phyloP scores from a whole-genome alignment of 2,329 filamentous ascomycete genomes.

The Neofusicoccum parvum region DNA sequence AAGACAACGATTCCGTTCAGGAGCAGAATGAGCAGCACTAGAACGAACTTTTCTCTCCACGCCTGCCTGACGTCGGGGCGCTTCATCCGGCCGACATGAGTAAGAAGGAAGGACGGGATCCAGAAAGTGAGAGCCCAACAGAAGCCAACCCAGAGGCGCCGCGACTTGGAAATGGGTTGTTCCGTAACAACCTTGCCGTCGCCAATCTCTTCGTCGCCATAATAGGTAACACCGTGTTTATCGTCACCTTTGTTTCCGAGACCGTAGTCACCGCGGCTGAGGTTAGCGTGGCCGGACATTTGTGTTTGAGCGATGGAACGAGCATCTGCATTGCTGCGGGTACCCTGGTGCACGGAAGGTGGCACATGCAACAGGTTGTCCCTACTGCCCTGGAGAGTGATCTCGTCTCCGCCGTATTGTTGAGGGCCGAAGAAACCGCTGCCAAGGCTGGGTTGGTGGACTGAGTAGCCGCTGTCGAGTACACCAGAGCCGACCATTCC shows the following conservation, averaged over 20 bases:
- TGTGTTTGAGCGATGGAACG: conserved; percentile 60
- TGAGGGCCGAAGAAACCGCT: conserved; percentile 69
- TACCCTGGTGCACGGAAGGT: conserved; percentile 48
- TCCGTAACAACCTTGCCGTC: conserved; percentile 76
- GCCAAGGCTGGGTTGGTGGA: conserved; percentile 54
- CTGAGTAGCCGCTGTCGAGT: conserved; percentile 74
- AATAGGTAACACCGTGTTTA: conserved; percentile 53
- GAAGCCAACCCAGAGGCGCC: conserved; percentile 77
- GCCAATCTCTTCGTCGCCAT: conserved; percentile 78
- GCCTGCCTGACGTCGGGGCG: conserved; percentile 95
- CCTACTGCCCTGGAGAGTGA: conserved; percentile 66
- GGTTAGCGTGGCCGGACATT: conserved; percentile 55
- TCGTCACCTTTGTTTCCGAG: conserved; percentile 84
- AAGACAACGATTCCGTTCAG: conserved; percentile 84
- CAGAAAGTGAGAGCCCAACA: conserved; percentile 91
- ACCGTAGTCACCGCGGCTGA: conserved; percentile 77
- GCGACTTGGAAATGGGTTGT: conserved; percentile 61
- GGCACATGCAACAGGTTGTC: conserved; percentile 68
- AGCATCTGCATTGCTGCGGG: conserved; percentile 46
- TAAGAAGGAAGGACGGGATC: conserved; percentile 84
- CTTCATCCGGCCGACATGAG: conserved; percentile 90
- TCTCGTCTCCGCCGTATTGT: conserved; percentile 52
- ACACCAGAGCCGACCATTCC: conserved; percentile 57
- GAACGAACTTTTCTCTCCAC: conserved; percentile 91
- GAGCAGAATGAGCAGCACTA: conserved; percentile 78